Evolutionary conservation across 2,329 filamentous ascomycete genomes (phyloP), one percentile per base, ranked within the genome.

Genomic region (Orbilia javanica): DNA sequence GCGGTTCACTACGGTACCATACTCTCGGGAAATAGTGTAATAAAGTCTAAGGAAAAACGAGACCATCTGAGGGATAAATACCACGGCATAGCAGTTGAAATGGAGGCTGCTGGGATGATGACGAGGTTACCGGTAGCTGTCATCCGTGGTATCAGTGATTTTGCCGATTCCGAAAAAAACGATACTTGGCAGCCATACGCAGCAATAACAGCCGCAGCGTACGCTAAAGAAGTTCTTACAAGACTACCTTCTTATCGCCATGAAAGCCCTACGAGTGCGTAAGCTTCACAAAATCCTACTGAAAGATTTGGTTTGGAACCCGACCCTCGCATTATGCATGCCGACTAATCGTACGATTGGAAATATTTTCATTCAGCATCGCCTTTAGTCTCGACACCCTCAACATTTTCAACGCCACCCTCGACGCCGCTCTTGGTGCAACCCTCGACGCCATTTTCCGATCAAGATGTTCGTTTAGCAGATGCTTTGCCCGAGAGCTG

Each of bases 31-130:
- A 55, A 55, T 20, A 55, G 50, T 55, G 50, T 55, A 6, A 25
- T 55, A 6, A 55, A 55, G 20, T 55, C 50, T 55, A 55, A 55
- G 50, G 50, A 3, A 29, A 55, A 25, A 25, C 6, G 50, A 29
- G 50, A 55, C 50, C 50, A 55, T 15, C 25, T 55, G 25, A 55
- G 50, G 25, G 50, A 55, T 20, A 55, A 55, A 20, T 55, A 55
- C 50, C 7, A 55, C 25, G 50, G 50, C 50, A 55, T 55, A 55
- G 50, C 50, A 55, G 50, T 55, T 25, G 50, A 55, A 15, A 55
- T 55, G 50, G 50, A 55, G 25, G 50, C 50, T 15, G 50, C 50
- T 6, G 50, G 50, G 50, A 55, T 55, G 50, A 55, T 55, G 50
- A 55, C 50, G 25, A 55, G 50, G 25, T 27, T 55, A 15, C 50